These are phyloP conservation scores for Colletotrichum gigasporum DNA, from an alignment of 2,329 filamentous ascomycete species.

Conservation along the genomic window DNA sequence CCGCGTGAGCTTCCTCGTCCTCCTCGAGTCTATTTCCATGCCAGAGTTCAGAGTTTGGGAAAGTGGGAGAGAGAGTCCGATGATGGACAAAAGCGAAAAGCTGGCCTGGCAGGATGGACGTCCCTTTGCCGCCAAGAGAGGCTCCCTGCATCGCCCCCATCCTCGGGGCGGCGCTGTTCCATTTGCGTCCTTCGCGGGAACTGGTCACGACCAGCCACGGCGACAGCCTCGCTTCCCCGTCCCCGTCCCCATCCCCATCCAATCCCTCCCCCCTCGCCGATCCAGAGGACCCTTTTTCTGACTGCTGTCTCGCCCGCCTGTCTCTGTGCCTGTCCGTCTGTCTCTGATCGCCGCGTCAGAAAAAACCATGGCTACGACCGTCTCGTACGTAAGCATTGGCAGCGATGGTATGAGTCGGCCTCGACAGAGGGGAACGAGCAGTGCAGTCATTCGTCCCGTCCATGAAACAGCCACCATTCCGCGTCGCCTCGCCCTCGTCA, in stretches of 20 bases:
- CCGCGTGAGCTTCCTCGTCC: neutral
- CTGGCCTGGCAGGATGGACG: too few relatives aligned
- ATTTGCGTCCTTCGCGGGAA: neutral
- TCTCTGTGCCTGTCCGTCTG: neutral
- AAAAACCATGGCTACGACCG: neutral
- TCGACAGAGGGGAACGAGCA: neutral
- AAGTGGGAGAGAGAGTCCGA: too few relatives aligned
- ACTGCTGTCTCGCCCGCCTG: neutral
- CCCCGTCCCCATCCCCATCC: too few relatives aligned
- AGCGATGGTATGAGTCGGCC: too few relatives aligned
- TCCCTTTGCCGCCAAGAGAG: too few relatives aligned
- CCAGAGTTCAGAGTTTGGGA: neutral
- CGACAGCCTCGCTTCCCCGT: neutral
- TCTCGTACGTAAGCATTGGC: too few relatives aligned
- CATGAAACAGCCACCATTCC: neutral
- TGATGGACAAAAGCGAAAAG: too few relatives aligned
- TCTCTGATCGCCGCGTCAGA: constrained; percentile 1
- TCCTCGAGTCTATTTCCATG: too few relatives aligned
- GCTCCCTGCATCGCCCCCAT: constrained; percentile 5
- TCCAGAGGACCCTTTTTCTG: neutral
- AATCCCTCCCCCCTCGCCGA: too few relatives aligned
- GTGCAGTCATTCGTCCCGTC: neutral
- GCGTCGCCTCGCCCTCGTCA: neutral
- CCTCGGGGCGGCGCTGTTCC: neutral
- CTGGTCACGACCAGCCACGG: constrained; percentile 8